Conservation (phyloP, 2,329 filamentous ascomycete genomes). For the Coniella lustricola region DNA sequence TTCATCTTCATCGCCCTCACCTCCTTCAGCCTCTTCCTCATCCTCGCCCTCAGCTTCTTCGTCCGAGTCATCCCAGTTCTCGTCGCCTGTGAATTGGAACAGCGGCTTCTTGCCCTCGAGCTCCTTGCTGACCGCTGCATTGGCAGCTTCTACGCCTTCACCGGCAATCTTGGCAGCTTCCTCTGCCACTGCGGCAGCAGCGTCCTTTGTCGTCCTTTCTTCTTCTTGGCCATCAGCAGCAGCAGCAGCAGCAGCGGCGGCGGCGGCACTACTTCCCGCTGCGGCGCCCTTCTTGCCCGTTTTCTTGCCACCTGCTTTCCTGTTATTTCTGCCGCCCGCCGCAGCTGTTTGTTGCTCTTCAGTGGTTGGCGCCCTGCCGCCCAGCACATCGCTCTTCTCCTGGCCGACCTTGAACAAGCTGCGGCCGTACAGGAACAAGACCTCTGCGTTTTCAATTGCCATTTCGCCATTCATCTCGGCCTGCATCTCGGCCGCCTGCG, state of each 20-base stretch:
- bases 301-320: slow-evolving; percentile 17
- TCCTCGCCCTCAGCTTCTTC: slow-evolving; percentile 49
- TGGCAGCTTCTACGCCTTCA: slow-evolving; percentile 34
- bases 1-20: slow-evolving; percentile 39
- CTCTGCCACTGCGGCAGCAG: slow-evolving; percentile 36
- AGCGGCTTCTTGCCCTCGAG: slow-evolving; percentile 60
- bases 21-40: slow-evolving; percentile 30
- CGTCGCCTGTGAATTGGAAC: slow-evolving; percentile 90
- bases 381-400: slow-evolving; percentile 88
- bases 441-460: slow-evolving; percentile 81
- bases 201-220: slow-evolving; percentile 22
- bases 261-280: slow-evolving; percentile 32
- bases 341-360: slow-evolving; percentile 39
- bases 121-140: slow-evolving; percentile 29
- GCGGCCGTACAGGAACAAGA: slow-evolving; percentile 90
- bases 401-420: slow-evolving; percentile 91
- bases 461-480: slow-evolving; percentile 89
- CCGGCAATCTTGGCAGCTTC: slow-evolving; percentile 39
- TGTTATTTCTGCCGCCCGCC: too few relatives aligned
- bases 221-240: slow-evolving; percentile 28
- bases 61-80: slow-evolving; percentile 83
- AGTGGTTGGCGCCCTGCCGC: slow-evolving; percentile 64
- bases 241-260: slow-evolving; percentile 32
- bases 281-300: slow-evolving; percentile 37
- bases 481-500: slow-evolving; percentile 82